Evolutionary conservation across 768 basidiomycete genomes (phyloP).

Genomic region (Rhizopogon vesiculosus): DNA sequence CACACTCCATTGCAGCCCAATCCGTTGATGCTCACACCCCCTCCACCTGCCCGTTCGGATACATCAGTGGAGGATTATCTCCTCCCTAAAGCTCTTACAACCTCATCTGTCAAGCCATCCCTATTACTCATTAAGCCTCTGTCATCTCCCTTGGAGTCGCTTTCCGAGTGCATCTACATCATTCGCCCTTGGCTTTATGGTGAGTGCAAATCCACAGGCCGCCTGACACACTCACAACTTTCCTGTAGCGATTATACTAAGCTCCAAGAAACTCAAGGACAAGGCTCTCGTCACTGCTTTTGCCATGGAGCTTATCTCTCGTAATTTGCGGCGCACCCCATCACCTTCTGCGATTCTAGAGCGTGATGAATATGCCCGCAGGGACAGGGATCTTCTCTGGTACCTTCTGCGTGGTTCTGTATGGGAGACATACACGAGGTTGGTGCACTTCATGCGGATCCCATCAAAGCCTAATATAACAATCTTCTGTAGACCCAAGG

Average conservation of each 20-base stretch:
- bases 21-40: constrained; percentile 46
- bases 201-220: constrained; percentile 25
- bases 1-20: constrained; percentile 62
- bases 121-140: constrained; percentile 60
- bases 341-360: constrained; percentile 60
- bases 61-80: constrained; percentile 74
- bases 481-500: constrained; percentile 57
- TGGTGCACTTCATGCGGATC: constrained; percentile 1
- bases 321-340: constrained; percentile 66
- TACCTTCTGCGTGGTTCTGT: constrained; percentile 83
- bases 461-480: background rate
- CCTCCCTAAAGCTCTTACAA: constrained; percentile 74
- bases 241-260: constrained; percentile 19
- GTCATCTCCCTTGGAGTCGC: constrained; percentile 65
- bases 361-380: constrained; percentile 72
- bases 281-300: constrained; percentile 64
- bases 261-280: constrained; percentile 27
- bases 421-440: constrained; percentile 58
- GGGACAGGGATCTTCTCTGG: constrained; percentile 81
- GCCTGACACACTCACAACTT: background rate
- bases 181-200: constrained; percentile 77
- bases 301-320: constrained; percentile 67
- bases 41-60: constrained; percentile 47
- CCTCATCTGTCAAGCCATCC: constrained; percentile 68
- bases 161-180: constrained; percentile 67